Conservation (phyloP, 352 stramenopile species). For the Pythium brachiatum region DNA sequence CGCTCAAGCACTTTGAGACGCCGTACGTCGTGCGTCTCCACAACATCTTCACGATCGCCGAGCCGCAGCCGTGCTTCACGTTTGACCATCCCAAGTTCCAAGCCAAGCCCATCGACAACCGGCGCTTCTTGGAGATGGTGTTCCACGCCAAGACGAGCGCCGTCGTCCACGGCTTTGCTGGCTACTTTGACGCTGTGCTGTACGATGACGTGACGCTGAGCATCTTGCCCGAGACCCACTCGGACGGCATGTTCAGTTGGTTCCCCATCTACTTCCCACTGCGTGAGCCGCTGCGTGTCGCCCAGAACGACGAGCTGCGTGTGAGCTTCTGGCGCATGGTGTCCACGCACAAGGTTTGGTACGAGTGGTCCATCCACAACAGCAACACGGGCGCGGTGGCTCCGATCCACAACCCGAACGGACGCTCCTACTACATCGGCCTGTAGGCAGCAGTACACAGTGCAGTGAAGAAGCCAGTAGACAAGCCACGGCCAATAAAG, state of each 20-base stretch:
- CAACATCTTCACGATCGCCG: constrained; percentile 86
- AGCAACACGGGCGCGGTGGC: constrained; percentile 40
- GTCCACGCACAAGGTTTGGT: constrained; percentile 93
- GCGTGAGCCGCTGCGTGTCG: constrained; percentile 84
- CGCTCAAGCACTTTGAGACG: constrained; percentile 91
- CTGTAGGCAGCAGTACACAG: constrained; percentile 53
- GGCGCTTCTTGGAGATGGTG: constrained; percentile 55
- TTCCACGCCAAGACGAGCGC: constrained; percentile 55
- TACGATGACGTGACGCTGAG: constrained; percentile 93
- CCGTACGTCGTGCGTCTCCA: constrained; percentile 97
- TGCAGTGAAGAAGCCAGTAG: background rate
- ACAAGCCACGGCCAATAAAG: background rate
- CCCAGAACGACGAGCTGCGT: constrained; percentile 70
- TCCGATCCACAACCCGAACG: constrained; percentile 96
- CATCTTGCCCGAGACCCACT: constrained; percentile 95
- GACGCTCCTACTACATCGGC: constrained; percentile 94
- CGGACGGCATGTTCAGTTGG: constrained; percentile 98
- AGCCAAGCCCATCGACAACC: constrained; percentile 74
- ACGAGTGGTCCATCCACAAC: constrained; percentile 94
- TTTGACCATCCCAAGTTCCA: constrained; percentile 92
- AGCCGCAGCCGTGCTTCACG: constrained; percentile 89
- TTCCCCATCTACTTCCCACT: constrained; percentile 99
- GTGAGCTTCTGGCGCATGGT: constrained; percentile 94
- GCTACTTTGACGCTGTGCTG: constrained; percentile 95
- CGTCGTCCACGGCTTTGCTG: constrained; percentile 93